Conservation (phyloP, 1,139 yeast species). For the Pichia sp. region DNA sequence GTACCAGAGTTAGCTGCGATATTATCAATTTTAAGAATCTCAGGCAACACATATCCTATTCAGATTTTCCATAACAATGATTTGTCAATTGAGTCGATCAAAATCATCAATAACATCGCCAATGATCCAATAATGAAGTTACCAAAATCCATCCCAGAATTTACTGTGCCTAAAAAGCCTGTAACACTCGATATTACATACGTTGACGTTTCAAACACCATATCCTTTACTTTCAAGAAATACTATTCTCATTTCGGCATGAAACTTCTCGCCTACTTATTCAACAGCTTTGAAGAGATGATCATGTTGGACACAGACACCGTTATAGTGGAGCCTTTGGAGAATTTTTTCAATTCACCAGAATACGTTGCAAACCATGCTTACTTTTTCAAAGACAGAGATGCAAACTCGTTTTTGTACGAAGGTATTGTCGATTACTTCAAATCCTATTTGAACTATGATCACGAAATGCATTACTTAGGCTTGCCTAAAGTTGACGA, state of each 20-base stretch:
- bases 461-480: conserved; percentile 26
- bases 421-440: conserved; percentile 49
- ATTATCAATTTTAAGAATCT: conserved; percentile 43
- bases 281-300: conserved; percentile 48
- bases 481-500: conserved; percentile 20
- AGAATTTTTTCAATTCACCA: conserved; percentile 32
- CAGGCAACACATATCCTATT: conserved; percentile 47
- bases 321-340: conserved; percentile 42
- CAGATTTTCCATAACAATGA: conserved; percentile 50
- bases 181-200: conserved; percentile 43
- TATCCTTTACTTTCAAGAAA: conserved; percentile 32
- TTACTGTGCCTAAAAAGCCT: conserved; percentile 25
- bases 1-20: conserved; percentile 43
- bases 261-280: conserved; percentile 46
- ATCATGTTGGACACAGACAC: conserved; percentile 53
- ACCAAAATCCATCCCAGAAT: conserved; percentile 27
- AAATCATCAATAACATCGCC: conserved; percentile 36
- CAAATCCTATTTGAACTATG: conserved; percentile 40
- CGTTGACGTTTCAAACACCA: conserved; percentile 40
- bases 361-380: conserved; percentile 35
- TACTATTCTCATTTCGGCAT: conserved; percentile 42
- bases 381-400: conserved; percentile 41
- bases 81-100: conserved; percentile 30
- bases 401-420: conserved; percentile 31
- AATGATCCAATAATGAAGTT: conserved; percentile 29